Evolutionary conservation across 2,329 filamentous ascomycete genomes (phyloP).

Genomic region (Massarina eburnea): DNA sequence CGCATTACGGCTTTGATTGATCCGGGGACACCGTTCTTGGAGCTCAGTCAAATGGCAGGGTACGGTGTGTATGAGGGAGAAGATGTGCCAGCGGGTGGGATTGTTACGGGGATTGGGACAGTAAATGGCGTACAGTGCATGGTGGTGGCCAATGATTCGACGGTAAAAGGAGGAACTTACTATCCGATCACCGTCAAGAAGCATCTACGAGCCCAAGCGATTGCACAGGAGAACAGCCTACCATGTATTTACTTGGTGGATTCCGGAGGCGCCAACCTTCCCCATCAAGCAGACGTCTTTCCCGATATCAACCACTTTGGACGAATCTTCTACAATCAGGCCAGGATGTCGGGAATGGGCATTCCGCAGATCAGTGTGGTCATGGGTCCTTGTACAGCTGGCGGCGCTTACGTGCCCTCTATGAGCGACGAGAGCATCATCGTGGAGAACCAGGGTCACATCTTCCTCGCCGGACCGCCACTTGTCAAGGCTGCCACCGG

Average conservation of each 20-base stretch:
- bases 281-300: conserved; percentile 93
- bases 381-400: conserved; percentile 96
- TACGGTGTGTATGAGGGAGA: conserved; percentile 83
- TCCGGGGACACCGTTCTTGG: conserved; percentile 84
- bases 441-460: conserved; percentile 91
- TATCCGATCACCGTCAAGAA: conserved; percentile 98
- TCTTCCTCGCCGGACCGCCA: conserved; percentile 92
- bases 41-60: conserved; percentile 89
- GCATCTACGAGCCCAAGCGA: conserved; percentile 86
- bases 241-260: conserved; percentile 95
- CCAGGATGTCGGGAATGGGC: conserved; percentile 82
- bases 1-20: conserved; percentile 85
- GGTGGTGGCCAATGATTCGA: conserved; percentile 94
- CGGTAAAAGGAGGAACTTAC: conserved; percentile 96
- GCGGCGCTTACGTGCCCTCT: conserved; percentile 91
- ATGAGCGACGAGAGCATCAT: conserved; percentile 99
- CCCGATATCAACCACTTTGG: conserved; percentile 94
- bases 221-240: conserved; percentile 81
- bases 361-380: conserved; percentile 95
- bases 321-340: conserved; percentile 98
- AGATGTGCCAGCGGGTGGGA: conserved; percentile 84
- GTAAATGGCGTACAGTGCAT: conserved; percentile 91
- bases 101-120: conserved; percentile 88
- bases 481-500: conserved; percentile 95
- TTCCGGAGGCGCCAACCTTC: conserved; percentile 91